phyloP scores from a whole-genome alignment of 495 filamentous ascomycete species.

The Neurospora intermedia region DNA sequence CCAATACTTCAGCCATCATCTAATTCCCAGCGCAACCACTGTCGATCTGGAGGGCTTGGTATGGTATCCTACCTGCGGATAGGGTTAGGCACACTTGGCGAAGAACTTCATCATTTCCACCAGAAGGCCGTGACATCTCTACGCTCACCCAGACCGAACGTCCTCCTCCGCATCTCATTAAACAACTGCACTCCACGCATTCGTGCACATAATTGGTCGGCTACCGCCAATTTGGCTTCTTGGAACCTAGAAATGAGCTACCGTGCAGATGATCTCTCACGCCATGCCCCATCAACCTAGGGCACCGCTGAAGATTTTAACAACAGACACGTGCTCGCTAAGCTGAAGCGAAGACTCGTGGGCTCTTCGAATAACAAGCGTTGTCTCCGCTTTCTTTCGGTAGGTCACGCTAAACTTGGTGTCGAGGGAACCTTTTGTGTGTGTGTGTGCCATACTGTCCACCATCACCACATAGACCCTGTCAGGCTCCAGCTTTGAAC shows the following conservation, averaged over 20 bases:
- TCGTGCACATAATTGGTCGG: not conserved
- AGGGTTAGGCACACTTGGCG: not conserved
- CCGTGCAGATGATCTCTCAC: too few species aligned
- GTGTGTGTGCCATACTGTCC: rapidly evolving
- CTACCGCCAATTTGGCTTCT: not conserved
- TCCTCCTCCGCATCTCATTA: not conserved
- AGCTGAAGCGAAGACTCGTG: not conserved
- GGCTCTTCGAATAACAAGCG: not conserved
- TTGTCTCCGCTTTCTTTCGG: not conserved
- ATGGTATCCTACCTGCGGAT: not conserved
- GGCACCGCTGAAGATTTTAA: not conserved
- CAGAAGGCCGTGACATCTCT: not conserved
- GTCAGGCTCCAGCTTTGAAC: not conserved
- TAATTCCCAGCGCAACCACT: not conserved
- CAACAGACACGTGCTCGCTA: not conserved
- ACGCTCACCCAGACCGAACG: not conserved
- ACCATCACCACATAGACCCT: not conserved
- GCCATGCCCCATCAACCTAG: not conserved
- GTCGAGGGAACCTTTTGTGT: not conserved
- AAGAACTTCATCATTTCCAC: not conserved
- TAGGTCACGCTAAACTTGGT: not conserved
- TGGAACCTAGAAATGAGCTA: not conserved
- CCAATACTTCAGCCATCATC: not conserved
- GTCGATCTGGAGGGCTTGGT: not conserved
- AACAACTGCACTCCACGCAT: not conserved